Percentiles rank a stretch among this genome's conserved stretches.
Conservation (phyloP, 305 asterid genomes). For the Euphrasia arctica region DNA sequence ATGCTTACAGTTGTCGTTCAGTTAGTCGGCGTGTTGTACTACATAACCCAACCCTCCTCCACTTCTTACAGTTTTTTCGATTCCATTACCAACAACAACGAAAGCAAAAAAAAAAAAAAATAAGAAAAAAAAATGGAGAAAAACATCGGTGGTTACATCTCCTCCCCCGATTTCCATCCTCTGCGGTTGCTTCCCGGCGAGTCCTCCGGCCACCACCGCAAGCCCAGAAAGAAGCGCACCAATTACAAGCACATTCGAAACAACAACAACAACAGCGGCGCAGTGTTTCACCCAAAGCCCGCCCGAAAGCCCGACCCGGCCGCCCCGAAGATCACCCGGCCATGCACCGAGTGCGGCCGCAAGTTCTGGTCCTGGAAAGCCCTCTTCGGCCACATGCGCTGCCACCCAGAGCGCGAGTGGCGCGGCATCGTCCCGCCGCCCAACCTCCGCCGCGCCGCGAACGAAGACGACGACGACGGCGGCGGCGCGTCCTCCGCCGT, state of each 20-base stretch:
- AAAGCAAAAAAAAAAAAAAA: not conserved
- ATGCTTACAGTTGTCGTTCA: constrained; percentile 3
- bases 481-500: constrained; percentile 16
- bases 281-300: constrained; percentile 23
- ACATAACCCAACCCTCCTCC: constrained; percentile 16
- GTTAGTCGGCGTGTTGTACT: not conserved
- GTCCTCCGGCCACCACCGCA: not conserved
- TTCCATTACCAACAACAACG: not conserved
- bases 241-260: constrained; percentile 34
- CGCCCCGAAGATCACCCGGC: constrained; percentile 70
- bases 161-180: constrained; percentile 25
- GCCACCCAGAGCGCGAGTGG: constrained; percentile 97
- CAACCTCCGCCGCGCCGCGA: constrained; percentile 28
- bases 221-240: constrained; percentile 41
- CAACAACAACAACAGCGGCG: not conserved
- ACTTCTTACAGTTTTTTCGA: constrained; percentile 20
- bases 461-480: not conserved
- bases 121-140: constrained; percentile 15
- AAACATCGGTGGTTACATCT: constrained; percentile 1
- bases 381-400: constrained; percentile 97
- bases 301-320: constrained; percentile 48
- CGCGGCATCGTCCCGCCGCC: constrained; percentile 89
- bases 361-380: constrained; percentile 85
- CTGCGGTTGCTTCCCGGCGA: constrained; percentile 3
- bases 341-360: constrained; percentile 83